Conservation (phyloP, 495 filamentous ascomycete species). For the Penicillium fimorum region DNA sequence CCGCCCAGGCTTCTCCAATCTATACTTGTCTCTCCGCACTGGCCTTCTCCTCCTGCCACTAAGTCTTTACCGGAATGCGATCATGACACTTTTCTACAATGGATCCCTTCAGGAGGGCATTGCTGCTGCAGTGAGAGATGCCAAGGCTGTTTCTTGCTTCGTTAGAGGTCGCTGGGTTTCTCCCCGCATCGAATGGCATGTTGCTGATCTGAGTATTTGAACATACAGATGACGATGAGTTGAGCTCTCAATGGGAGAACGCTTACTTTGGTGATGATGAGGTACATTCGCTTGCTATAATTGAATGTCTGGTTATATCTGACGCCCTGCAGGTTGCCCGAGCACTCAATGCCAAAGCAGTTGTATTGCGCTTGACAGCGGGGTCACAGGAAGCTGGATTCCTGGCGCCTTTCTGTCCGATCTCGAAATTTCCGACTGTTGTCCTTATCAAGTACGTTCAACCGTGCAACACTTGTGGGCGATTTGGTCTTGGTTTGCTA, state of each 20-base stretch:
- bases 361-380: slow-evolving; percentile 65
- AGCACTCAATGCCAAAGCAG: slow-evolving; percentile 54
- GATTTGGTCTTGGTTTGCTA: slow-evolving; percentile 1
- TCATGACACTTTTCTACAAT: slow-evolving; percentile 66
- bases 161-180: slow-evolving; percentile 54
- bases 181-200: slow-evolving; percentile 44
- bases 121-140: slow-evolving; percentile 62
- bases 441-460: slow-evolving; percentile 70
- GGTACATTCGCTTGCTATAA: slow-evolving; percentile 34
- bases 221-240: slow-evolving; percentile 57
- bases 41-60: not conserved
- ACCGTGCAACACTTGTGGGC: not conserved
- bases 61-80: slow-evolving; percentile 11
- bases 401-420: slow-evolving; percentile 74
- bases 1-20: slow-evolving; percentile 19
- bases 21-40: slow-evolving; percentile 10
- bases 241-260: slow-evolving; percentile 72
- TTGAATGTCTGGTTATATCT: not conserved
- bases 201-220: slow-evolving; percentile 12
- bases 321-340: slow-evolving; percentile 35
- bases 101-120: slow-evolving; percentile 81
- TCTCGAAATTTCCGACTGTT: slow-evolving; percentile 69
- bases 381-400: slow-evolving; percentile 78
- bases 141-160: slow-evolving; percentile 68
- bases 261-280: slow-evolving; percentile 64